phyloP scores from a whole-genome alignment of 768 basidiomycete species.

The Boletus sp. region DNA sequence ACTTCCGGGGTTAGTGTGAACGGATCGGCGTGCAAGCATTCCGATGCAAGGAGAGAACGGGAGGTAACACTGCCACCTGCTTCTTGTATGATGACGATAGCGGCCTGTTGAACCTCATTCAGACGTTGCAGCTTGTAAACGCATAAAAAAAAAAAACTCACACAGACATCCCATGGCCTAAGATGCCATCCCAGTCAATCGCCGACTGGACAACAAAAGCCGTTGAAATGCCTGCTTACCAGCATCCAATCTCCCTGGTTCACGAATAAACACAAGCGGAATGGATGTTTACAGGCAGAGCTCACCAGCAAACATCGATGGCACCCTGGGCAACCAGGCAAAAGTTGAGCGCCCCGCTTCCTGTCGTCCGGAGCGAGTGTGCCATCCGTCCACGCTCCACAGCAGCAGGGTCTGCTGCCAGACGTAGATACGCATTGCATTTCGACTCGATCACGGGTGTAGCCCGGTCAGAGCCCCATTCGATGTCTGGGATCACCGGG shows the following conservation, averaged over 20 bases:
- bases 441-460: constrained; percentile 55
- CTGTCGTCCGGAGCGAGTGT: constrained; percentile 77
- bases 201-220: neutral
- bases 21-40: constrained; percentile 32
- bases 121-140: neutral
- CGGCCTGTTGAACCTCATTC: constrained; percentile 46
- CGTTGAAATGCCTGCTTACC: constrained; percentile 34
- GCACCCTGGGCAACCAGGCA: constrained; percentile 86
- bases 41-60: constrained; percentile 42
- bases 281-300: neutral
- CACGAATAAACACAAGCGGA: neutral
- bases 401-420: constrained; percentile 62
- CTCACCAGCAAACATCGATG: constrained; percentile 82
- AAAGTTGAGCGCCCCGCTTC: constrained; percentile 82
- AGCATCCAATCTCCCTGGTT: constrained; percentile 75
- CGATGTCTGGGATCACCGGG: constrained; percentile 50
- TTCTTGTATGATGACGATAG: constrained; percentile 84
- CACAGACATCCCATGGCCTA: constrained; percentile 85
- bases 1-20: constrained; percentile 66
- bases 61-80: constrained; percentile 79
- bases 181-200: neutral
- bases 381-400: constrained; percentile 73
- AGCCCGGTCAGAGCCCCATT: constrained; percentile 84
- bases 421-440: constrained; percentile 61
- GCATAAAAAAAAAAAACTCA: constrained; percentile 27